A percentile compares a stretch with the other conserved stretches of the same genome.
These are phyloP conservation scores for Cryphonectria nitschkei DNA, from an alignment of 2,329 filamentous ascomycete genomes.

Conservation along the genomic window DNA sequence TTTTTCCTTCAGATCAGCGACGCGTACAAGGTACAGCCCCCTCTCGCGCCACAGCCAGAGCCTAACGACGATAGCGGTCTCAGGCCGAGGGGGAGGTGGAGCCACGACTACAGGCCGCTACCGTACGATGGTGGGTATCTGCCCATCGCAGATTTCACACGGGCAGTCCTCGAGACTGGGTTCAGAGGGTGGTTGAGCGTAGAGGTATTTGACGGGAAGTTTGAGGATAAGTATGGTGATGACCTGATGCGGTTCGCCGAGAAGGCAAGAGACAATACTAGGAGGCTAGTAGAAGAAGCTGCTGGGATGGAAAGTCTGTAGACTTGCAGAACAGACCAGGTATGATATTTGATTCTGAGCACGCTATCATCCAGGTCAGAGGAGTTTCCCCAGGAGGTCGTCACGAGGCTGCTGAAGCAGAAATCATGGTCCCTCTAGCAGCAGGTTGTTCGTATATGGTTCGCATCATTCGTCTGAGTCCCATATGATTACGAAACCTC, in stretches of 20 bases:
- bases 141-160: constrained; percentile 66
- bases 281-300: constrained; percentile 20
- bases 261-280: constrained; percentile 31
- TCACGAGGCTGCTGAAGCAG: too few species aligned
- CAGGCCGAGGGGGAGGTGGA: constrained; percentile 69
- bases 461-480: too few species aligned
- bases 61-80: constrained; percentile 53
- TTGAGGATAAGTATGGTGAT: constrained; percentile 38
- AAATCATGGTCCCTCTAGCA: too few species aligned
- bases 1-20: constrained; percentile 77
- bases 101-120: constrained; percentile 69
- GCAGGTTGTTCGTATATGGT: too few species aligned
- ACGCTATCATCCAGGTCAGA: too few species aligned
- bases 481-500: too few species aligned
- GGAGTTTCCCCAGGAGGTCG: too few species aligned
- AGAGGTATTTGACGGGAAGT: constrained; percentile 39
- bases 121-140: constrained; percentile 74
- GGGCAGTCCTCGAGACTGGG: constrained; percentile 68
- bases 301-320: constrained; percentile 6
- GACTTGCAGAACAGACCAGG: background rate
- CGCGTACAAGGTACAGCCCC: constrained; percentile 65
- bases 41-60: constrained; percentile 51
- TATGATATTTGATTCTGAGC: background rate
- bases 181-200: constrained; percentile 38
- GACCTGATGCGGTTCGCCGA: constrained; percentile 35